Evolutionary conservation across 208 protist genomes (phyloP).

Genomic region (Leishmania amazonensis): DNA sequence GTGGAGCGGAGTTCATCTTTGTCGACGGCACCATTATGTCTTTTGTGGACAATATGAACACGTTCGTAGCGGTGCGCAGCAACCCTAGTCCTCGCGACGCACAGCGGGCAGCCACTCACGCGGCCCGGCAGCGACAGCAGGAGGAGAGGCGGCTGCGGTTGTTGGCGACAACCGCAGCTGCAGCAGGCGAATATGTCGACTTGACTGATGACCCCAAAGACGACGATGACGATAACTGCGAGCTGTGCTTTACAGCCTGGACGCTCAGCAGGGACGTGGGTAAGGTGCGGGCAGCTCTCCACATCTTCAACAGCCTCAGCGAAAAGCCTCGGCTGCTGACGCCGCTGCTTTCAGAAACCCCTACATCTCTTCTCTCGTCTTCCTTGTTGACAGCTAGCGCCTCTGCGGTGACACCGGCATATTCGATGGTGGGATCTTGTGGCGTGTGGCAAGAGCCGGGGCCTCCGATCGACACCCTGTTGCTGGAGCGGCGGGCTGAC

Average conservation of each 20-base stretch:
- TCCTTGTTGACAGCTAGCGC: background rate
- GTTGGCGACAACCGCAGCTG: background rate
- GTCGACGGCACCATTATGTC: constrained; percentile 82
- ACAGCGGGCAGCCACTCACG: background rate
- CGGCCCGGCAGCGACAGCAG: background rate
- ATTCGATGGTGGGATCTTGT: background rate
- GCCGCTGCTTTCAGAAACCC: constrained; percentile 22
- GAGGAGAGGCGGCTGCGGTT: background rate
- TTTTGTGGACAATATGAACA: constrained; percentile 85
- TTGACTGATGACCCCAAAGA: background rate
- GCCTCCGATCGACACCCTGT: constrained; percentile 47
- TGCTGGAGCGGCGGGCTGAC: constrained; percentile 37
- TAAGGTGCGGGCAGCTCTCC: constrained; percentile 74
- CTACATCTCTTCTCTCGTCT: background rate
- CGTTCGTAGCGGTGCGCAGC: constrained; percentile 65
- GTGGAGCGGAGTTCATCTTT: constrained; percentile 78
- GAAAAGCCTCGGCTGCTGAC: constrained; percentile 58
- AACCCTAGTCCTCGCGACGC: background rate
- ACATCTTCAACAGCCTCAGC: constrained; percentile 76
- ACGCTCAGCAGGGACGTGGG: constrained; percentile 56
- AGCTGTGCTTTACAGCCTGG: constrained; percentile 78
- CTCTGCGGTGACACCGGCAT: background rate
- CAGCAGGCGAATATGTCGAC: background rate
- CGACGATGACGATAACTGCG: constrained; percentile 22
- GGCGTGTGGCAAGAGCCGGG: constrained; percentile 19